A percentile compares a stretch with the other conserved stretches of the same genome.
These are phyloP conservation scores for Colletotrichum cereale DNA, from an alignment of 2,329 filamentous ascomycete genomes.

Conservation along the genomic window DNA sequence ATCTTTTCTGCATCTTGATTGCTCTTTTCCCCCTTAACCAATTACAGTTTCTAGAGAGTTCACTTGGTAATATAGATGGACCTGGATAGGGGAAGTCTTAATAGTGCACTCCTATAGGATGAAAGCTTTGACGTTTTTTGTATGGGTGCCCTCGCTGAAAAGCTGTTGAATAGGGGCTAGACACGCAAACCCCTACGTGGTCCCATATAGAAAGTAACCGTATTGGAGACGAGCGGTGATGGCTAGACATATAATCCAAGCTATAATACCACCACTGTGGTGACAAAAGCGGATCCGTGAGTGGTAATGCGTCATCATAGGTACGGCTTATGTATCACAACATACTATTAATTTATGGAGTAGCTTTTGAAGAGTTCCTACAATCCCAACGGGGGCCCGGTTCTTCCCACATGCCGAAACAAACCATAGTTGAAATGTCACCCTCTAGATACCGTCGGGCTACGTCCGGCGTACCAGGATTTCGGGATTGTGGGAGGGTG, in stretches of 20 bases:
- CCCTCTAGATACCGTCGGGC: background rate
- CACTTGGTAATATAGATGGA: too few relatives aligned
- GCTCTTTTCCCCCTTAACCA: too few relatives aligned
- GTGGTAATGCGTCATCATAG: too few relatives aligned
- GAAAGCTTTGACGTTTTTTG: too few relatives aligned
- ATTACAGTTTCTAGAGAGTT: too few relatives aligned
- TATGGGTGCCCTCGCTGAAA: too few relatives aligned
- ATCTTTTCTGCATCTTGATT: too few relatives aligned
- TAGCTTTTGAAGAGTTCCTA: conserved; percentile 23
- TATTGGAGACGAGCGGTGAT: background rate
- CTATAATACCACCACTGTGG: conserved; percentile 14
- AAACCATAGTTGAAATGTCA: conserved; percentile 10
- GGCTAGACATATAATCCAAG: conserved; percentile 5
- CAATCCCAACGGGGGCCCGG: background rate
- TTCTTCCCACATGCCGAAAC: conserved; percentile 34
- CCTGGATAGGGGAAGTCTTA: too few relatives aligned
- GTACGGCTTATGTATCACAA: too few relatives aligned
- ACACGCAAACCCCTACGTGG: conserved; percentile 28
- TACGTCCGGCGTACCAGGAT: conserved; percentile 8
- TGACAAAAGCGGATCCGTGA: conserved; percentile 1
- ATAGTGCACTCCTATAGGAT: too few relatives aligned
- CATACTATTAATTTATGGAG: too few relatives aligned
- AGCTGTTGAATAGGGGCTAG: too few relatives aligned
- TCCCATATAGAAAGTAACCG: background rate
- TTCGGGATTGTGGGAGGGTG: conserved; percentile 2